Evolutionary conservation across 2,329 filamentous ascomycete genomes (phyloP).

Genomic region (Colletotrichum liriopes): DNA sequence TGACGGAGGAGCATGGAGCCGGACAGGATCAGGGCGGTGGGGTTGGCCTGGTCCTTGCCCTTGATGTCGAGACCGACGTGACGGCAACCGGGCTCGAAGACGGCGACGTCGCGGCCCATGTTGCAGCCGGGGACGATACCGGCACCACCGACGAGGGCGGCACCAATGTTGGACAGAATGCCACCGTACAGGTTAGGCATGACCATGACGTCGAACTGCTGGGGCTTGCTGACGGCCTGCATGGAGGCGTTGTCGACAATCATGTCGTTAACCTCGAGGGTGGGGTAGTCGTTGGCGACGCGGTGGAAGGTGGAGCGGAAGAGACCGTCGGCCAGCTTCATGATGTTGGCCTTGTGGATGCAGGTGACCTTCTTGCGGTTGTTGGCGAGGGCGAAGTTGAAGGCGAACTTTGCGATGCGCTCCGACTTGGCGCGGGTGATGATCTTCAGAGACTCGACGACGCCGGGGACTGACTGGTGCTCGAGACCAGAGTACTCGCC

Average conservation of each 20-base stretch:
- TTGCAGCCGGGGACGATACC: constrained; percentile 99
- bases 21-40: constrained; percentile 93
- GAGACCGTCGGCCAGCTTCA: constrained; percentile 99
- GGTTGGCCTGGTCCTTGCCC: constrained; percentile 99
- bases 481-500: constrained; percentile 99
- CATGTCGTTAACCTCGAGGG: constrained; percentile 97
- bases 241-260: constrained; percentile 99
- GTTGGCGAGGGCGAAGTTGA: constrained; percentile 97
- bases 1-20: constrained; percentile 98
- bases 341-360: constrained; percentile 99
- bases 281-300: constrained; percentile 94
- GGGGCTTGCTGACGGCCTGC: constrained; percentile 96
- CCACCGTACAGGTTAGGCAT: constrained; percentile 99
- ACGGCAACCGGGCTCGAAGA: constrained; percentile 99
- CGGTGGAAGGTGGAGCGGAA: constrained; percentile 98
- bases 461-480: constrained; percentile 96
- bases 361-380: constrained; percentile 99
- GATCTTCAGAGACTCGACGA: constrained; percentile 99
- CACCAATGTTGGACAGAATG: constrained; percentile 98
- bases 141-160: constrained; percentile 95
- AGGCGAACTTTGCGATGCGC: constrained; percentile 99
- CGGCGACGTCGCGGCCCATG: constrained; percentile 98
- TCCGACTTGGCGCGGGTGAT: constrained; percentile 99
- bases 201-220: constrained; percentile 99
- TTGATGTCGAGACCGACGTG: constrained; percentile 99